Evolutionary conservation across 331 rosid species (phyloP), one percentile per base, ranked within the genome.

Genomic region (Dryas integrifolia): DNA sequence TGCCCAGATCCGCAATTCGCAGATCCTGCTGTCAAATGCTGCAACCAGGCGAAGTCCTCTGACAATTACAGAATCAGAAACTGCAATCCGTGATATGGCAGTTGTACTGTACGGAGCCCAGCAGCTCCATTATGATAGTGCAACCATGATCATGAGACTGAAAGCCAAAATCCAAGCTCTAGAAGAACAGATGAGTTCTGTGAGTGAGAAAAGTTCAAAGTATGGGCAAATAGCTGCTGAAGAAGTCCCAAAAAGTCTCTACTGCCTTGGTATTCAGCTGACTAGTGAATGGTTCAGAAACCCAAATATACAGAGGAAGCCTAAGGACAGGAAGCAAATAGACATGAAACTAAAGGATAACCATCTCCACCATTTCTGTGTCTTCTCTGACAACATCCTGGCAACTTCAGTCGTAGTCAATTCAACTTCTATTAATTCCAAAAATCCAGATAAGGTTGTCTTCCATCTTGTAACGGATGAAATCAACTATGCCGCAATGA

Each of bases 171-270:
- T 86, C 59, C 97, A 90, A 82, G 50, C 89, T 64, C 90, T 92
- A 9, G 98, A 92, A 59, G 98, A 92, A 74, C 96, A 92, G 70
- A 83, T 86, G 94, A 88, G 84, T 83, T 85, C 87, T 49, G 89
- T 90, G 18, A 87, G 57, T 64, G 98, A 92, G 57, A 92, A 92
- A 84, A 92, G 97, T 82, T 84, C 92, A 13, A 92, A 92, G 76
- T 92, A 88, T 78, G 98, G 97, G 66, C 97, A 92, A 69, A 90
- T 92, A 70, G 97, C 98, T 49, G 98, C 97, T 44, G 98, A 92
- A 80, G 98, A 88, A 81, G 92, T 92, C 55, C 98, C 98, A 0
- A 92, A 92, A 81, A 87, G 96, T 82, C 77, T 92, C 15, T 92
- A 84, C 79, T 92, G 98, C 80, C 97, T 92, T 58, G 98, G 98